Evolutionary conservation across 2,329 filamentous ascomycete genomes (phyloP).

Genomic region (Geoglossum cookeanum): DNA sequence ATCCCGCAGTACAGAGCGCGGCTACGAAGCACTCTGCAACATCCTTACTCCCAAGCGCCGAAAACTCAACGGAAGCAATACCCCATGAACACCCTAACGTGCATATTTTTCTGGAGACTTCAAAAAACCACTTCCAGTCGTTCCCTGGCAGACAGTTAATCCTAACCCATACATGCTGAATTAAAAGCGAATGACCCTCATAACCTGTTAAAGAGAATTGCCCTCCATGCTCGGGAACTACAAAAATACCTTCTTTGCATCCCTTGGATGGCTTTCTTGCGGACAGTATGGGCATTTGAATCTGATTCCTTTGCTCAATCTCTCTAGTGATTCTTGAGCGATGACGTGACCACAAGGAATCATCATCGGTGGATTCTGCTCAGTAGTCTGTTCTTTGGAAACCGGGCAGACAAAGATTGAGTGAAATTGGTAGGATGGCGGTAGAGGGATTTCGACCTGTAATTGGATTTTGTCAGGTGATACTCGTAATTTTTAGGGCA

Average conservation of each 20-base stretch:
- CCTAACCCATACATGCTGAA: background rate
- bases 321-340: slow-evolving; percentile 62
- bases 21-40: background rate
- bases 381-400: slow-evolving; percentile 87
- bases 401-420: slow-evolving; percentile 97
- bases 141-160: background rate
- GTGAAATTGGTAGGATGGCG: slow-evolving; percentile 56
- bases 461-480: slow-evolving; percentile 25
- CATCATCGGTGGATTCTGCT: slow-evolving; percentile 89
- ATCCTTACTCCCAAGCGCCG: background rate
- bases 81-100: background rate
- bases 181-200: background rate
- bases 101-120: background rate
- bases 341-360: slow-evolving; percentile 91
- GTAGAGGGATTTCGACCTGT: slow-evolving; percentile 45
- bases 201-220: background rate
- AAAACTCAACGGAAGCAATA: background rate
- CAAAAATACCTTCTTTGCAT: slow-evolving; percentile 55
- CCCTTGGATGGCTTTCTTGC: slow-evolving; percentile 55
- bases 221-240: slow-evolving; percentile 18
- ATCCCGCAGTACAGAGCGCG: background rate
- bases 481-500: slow-evolving; percentile 18
- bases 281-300: slow-evolving; percentile 98
- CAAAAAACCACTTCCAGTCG: background rate
- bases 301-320: slow-evolving; percentile 55